Percentiles rank a stretch among this genome's conserved stretches.
These are phyloP conservation scores for Orbilia ellipsospora DNA, from an alignment of 2,329 filamentous ascomycete genomes.

Conservation along the genomic window DNA sequence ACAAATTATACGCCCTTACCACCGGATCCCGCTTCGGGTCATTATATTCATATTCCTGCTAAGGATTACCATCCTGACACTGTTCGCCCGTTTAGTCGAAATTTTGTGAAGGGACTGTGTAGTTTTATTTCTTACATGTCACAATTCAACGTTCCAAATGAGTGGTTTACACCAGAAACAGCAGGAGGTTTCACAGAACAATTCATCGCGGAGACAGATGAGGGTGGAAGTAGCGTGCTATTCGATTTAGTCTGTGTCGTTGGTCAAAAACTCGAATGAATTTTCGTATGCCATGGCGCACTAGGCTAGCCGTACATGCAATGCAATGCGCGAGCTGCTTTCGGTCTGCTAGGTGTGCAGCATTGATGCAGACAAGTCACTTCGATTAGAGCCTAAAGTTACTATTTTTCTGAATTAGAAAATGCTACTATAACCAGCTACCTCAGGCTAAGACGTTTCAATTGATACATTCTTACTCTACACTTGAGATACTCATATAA, in stretches of 20 bases:
- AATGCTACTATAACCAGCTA: no score
- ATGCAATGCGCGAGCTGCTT: no score
- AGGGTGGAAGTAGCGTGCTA: conserved; percentile 21
- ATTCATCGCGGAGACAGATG: conserved; percentile 28
- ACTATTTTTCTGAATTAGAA: no score
- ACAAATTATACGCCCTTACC: neutral
- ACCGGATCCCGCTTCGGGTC: neutral
- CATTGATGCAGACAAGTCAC: no score
- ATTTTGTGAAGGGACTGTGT: conserved; percentile 24
- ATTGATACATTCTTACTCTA: no score
- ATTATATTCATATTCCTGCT: conserved; percentile 18
- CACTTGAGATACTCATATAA: no score
- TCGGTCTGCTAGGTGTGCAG: no score
- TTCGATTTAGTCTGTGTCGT: conserved; percentile 36
- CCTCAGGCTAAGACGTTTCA: no score
- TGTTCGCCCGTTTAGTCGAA: conserved; percentile 15
- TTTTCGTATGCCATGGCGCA: no score
- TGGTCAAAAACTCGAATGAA: conserved; percentile 11
- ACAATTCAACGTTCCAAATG: conserved; percentile 30
- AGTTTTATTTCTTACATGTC: conserved; percentile 40
- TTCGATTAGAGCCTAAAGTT: no score
- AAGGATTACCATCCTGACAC: conserved; percentile 16
- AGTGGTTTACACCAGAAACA: conserved; percentile 42
- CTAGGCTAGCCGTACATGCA: neutral
- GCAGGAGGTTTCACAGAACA: conserved; percentile 13